Base-by-base conservation (phyloP, 257 asterid species). In the Catharanthus roseus region DNA sequence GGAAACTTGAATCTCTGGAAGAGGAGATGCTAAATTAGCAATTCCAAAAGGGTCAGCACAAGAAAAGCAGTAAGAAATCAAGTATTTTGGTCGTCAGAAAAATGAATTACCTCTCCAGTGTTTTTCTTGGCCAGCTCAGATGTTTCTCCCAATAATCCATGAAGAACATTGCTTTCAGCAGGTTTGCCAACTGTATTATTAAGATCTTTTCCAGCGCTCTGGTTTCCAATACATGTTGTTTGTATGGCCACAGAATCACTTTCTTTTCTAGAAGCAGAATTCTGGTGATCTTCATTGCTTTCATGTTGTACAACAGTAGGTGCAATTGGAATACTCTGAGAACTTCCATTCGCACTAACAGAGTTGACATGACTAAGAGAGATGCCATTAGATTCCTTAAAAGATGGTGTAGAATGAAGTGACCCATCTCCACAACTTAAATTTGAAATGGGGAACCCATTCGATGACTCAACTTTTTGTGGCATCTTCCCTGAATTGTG, bases 81-180 rank as follows among this genome's bases (percentile, higher is more conserved):
- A 13, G 71, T 10, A 58, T 53, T 39, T 51, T 45, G 44, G 41
- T 45, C 3, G 58, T 50, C 44, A 73, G 15, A 39, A 36, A 13
- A 60, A 71, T 34, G 71, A 73, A 72, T 61, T 81, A 92, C 98
- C 96, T 69, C 58, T 68, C 28, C 79, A 34, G 80, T 67, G 62
- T 55, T 80, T 51, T 66, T 60, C 58, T 63, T 71, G 26, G 24
- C 70, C 3, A 26, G 24, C 12, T 10, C n/a, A 63, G 63, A 64
- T 51, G 41, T 19, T 28, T 77, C 83, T 76, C 18, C 69, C 47
- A 79, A 66, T n/a, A 68, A 54, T 47, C 19, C 57, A 51, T 60
- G 9, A 33, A 41, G 78, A 56, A 11, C 62, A 72, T 69, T 70
- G 75, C 60, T 34, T 68, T 57, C 58, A 15, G 74, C 57, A 28